These are phyloP conservation scores for Phytophthora melonis DNA, from an alignment of 352 stramenopile genomes.

Conservation along the genomic window DNA sequence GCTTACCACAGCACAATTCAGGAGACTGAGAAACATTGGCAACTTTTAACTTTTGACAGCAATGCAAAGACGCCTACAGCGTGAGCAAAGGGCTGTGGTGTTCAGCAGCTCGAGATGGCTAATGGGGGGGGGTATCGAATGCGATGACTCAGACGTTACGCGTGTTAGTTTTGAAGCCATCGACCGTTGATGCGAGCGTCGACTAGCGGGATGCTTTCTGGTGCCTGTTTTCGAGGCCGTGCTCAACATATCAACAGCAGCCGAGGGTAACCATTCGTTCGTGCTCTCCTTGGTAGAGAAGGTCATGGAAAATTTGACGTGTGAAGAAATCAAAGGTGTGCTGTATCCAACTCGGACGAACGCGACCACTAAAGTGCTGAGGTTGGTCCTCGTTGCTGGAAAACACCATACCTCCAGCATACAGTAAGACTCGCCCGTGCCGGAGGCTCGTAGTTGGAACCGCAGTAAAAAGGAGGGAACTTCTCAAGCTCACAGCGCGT, in stretches of 20 bases:
- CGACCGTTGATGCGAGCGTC: neutral
- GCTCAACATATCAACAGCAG: neutral
- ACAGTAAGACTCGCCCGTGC: neutral
- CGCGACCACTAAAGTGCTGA: neutral
- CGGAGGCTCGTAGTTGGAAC: slow-evolving; percentile 5
- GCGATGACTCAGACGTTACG: neutral
- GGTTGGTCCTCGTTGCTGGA: neutral
- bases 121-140: neutral
- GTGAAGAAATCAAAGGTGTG: too few relatives aligned
- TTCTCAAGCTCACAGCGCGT: slow-evolving; percentile 1
- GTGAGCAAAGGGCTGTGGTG: too few relatives aligned
- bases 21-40: too few relatives aligned
- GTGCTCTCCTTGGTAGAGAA: too few relatives aligned
- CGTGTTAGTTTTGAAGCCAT: neutral
- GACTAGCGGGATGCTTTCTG: neutral
- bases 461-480: slow-evolving; percentile 18
- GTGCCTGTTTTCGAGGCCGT: neutral
- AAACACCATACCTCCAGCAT: slow-evolving; percentile 7
- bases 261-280: neutral
- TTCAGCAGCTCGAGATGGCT: neutral
- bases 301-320: too few relatives aligned
- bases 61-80: too few relatives aligned
- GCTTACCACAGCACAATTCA: too few relatives aligned
- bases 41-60: too few relatives aligned
- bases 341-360: too few relatives aligned